Evolutionary conservation across 345 rosid genomes (phyloP).

Genomic region (Camelina hispida): DNA sequence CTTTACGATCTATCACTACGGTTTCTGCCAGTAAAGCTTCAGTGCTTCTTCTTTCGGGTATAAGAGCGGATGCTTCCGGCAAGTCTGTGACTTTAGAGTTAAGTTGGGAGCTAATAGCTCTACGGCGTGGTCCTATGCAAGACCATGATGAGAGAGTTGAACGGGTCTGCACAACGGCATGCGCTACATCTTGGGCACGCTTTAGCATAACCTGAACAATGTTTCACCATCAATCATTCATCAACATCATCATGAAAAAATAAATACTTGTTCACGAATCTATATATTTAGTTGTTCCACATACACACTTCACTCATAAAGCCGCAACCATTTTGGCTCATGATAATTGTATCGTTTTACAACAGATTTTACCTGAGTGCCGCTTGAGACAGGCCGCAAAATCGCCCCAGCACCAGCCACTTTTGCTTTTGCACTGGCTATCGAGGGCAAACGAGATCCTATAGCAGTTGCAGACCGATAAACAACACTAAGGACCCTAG

Average conservation of each 20-base stretch:
- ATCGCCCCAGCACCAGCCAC: conserved; percentile 96
- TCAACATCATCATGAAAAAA: conserved; percentile 9
- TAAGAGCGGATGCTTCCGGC: conserved; percentile 56
- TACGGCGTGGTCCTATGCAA: conserved; percentile 91
- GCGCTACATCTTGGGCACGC: conserved; percentile 88
- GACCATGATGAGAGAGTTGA: conserved; percentile 85
- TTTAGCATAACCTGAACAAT: conserved; percentile 76
- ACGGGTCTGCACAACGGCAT: conserved; percentile 86
- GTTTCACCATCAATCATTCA: background rate
- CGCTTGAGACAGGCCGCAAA: conserved; percentile 83
- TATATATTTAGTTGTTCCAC: background rate
- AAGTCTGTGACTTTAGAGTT: conserved; percentile 54
- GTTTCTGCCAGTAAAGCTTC: conserved; percentile 51
- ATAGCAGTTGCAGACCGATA: conserved; percentile 94
- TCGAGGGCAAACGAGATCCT: conserved; percentile 90
- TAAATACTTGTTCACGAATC: background rate
- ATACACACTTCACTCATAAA: conserved; percentile 21
- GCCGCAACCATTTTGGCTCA: background rate
- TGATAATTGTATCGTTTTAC: background rate
- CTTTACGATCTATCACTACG: conserved; percentile 38
- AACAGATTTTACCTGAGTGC: conserved; percentile 72
- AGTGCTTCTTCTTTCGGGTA: conserved; percentile 53
- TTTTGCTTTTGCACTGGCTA: conserved; percentile 92
- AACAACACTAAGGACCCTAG: conserved; percentile 84
- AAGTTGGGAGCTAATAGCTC: conserved; percentile 52